Percentiles rank a stretch among this genome's conserved stretches.
phyloP scores from a whole-genome alignment of 2,329 filamentous ascomycete species.

The Diaporthe sp. region DNA sequence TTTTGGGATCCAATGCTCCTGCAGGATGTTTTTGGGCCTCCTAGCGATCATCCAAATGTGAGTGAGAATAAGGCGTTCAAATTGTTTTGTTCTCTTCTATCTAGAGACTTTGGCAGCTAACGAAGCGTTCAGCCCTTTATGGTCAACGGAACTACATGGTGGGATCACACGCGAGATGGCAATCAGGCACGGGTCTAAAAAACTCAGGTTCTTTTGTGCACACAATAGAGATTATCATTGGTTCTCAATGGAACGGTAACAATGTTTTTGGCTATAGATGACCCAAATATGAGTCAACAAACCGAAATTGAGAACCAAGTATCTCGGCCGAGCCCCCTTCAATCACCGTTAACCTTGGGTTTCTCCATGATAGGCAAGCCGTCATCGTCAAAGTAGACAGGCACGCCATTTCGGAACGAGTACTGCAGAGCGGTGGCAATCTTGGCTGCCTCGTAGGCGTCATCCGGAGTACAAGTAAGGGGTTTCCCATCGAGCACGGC shows the following conservation, averaged over 20 bases:
- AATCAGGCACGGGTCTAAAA: not conserved
- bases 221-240: not conserved
- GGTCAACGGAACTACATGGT: conserved; percentile 4
- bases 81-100: no score
- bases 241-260: not conserved
- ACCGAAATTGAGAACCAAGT: not conserved
- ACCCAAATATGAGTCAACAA: no score
- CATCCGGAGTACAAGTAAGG: conserved; percentile 38
- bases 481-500: conserved; percentile 37
- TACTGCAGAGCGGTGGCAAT: conserved; percentile 39
- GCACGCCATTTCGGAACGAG: conserved; percentile 40
- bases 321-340: not conserved
- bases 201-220: not conserved
- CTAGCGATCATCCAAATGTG: not conserved
- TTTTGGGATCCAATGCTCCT: conserved; percentile 9
- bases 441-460: conserved; percentile 40
- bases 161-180: not conserved
- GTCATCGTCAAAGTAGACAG: conserved; percentile 42
- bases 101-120: not conserved
- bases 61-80: not conserved
- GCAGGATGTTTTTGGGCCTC: conserved; percentile 1
- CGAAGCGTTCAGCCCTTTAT: not conserved
- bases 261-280: not conserved
- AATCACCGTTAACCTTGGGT: not conserved
- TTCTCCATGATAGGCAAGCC: conserved; percentile 35